Conservation (phyloP, 1,139 yeast species). For the Zhuliangozyma parablackwelliae region DNA sequence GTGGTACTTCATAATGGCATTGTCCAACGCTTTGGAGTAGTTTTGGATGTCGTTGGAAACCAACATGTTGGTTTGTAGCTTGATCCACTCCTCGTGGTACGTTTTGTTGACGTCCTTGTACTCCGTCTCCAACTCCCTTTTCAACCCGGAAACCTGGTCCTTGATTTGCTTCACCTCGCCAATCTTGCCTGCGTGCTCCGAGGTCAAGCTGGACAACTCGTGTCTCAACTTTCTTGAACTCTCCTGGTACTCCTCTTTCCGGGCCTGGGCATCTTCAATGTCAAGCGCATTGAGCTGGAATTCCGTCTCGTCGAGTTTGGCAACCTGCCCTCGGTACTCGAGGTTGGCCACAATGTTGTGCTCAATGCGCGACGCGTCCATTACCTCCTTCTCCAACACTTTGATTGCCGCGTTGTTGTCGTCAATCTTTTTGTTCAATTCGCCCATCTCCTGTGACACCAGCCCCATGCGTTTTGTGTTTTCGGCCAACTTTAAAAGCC, state of each 20-base stretch:
- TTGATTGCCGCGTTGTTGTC: slow-evolving; percentile 18
- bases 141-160: slow-evolving; percentile 58
- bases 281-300: slow-evolving; percentile 31
- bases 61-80: slow-evolving; percentile 69
- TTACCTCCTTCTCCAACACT: slow-evolving; percentile 25
- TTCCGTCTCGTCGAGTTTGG: slow-evolving; percentile 26
- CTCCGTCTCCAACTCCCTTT: slow-evolving; percentile 62
- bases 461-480: slow-evolving; percentile 13
- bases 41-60: slow-evolving; percentile 83
- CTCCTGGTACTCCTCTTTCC: slow-evolving; percentile 60
- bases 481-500: slow-evolving; percentile 13
- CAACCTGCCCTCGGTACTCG: slow-evolving; percentile 29
- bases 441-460: slow-evolving; percentile 6
- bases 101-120: slow-evolving; percentile 60
- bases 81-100: slow-evolving; percentile 70
- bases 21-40: slow-evolving; percentile 81
- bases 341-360: slow-evolving; percentile 38
- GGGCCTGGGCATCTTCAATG: slow-evolving; percentile 58
- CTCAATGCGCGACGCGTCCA: slow-evolving; percentile 32
- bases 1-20: slow-evolving; percentile 92
- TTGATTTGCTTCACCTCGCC: slow-evolving; percentile 86
- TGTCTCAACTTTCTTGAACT: slow-evolving; percentile 53
- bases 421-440: slow-evolving; percentile 17
- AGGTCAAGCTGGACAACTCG: slow-evolving; percentile 52
- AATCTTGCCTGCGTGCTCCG: slow-evolving; percentile 68